phyloP scores from a whole-genome alignment of 495 filamentous ascomycete species.

The Penicillium subrubescens region DNA sequence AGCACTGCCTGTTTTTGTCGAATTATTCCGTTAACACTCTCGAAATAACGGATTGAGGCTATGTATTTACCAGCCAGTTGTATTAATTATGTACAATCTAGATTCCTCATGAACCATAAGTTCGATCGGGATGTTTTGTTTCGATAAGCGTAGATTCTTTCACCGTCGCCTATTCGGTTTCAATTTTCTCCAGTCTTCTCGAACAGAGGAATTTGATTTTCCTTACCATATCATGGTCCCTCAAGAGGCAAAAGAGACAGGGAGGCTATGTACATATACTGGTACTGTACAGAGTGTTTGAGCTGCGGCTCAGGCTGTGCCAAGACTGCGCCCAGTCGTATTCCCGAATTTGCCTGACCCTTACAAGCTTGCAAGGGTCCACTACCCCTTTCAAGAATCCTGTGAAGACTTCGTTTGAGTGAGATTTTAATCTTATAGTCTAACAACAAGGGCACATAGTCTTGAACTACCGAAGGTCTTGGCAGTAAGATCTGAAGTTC shows the following conservation, averaged over 20 bases:
- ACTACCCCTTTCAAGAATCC: neutral
- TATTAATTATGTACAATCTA: neutral
- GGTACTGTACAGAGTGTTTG: neutral
- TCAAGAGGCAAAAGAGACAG: neutral
- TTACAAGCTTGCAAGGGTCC: neutral
- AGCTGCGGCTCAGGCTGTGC: slow-evolving; percentile 1
- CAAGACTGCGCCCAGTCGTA: slow-evolving; percentile 4
- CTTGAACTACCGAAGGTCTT: neutral
- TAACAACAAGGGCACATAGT: neutral
- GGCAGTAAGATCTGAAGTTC: neutral
- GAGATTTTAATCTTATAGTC: neutral
- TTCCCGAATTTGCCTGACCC: neutral
- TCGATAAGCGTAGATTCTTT: neutral
- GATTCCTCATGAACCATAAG: neutral
- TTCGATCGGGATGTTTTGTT: neutral
- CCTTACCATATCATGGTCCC: neutral
- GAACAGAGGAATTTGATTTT: neutral
- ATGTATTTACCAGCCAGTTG: neutral
- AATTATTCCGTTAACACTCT: neutral
- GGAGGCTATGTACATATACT: slow-evolving; percentile 6
- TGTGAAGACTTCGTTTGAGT: neutral
- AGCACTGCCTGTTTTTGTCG: slow-evolving; percentile 6
- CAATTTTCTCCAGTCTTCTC: neutral
- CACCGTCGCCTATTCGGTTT: neutral
- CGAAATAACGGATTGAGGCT: neutral